phyloP scores from a whole-genome alignment of 148 eudicot species.

The Talinum fruticosum region DNA sequence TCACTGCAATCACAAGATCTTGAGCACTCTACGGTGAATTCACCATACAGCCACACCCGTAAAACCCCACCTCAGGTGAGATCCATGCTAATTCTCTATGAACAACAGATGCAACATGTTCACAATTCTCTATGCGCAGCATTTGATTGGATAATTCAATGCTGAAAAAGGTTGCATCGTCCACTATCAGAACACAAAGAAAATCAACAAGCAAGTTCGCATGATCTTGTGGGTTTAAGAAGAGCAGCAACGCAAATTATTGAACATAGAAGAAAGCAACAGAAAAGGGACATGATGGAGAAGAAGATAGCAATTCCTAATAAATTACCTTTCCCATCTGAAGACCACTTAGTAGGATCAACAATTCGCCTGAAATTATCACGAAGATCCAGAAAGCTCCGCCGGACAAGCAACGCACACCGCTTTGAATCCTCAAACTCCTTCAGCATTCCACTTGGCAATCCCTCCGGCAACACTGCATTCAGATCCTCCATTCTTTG shows the following conservation, averaged over 20 bases:
- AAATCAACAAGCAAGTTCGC: background rate
- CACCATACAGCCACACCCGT: background rate
- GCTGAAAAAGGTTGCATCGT: background rate
- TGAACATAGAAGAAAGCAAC: background rate
- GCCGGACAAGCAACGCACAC: conserved; percentile 62
- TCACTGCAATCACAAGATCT: background rate
- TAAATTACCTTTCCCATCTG: conserved; percentile 39
- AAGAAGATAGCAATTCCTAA: background rate
- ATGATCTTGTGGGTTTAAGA: background rate
- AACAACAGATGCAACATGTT: background rate
- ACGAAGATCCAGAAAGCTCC: conserved; percentile 83
- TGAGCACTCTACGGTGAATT: background rate
- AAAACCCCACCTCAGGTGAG: background rate
- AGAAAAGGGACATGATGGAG: background rate
- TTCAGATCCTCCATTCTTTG: conserved; percentile 54
- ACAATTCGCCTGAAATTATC: conserved; percentile 83
- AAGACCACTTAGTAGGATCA: conserved; percentile 64
- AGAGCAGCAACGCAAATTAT: background rate
- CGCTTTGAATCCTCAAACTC: conserved; percentile 83
- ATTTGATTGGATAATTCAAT: background rate
- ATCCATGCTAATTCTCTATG: background rate
- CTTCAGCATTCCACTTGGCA: conserved; percentile 73
- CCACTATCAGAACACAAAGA: background rate
- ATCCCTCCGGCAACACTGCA: conserved; percentile 73
- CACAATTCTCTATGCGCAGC: background rate